phyloP scores from a whole-genome alignment of 2,329 filamentous ascomycete species.

The Neofusicoccum parvum region DNA sequence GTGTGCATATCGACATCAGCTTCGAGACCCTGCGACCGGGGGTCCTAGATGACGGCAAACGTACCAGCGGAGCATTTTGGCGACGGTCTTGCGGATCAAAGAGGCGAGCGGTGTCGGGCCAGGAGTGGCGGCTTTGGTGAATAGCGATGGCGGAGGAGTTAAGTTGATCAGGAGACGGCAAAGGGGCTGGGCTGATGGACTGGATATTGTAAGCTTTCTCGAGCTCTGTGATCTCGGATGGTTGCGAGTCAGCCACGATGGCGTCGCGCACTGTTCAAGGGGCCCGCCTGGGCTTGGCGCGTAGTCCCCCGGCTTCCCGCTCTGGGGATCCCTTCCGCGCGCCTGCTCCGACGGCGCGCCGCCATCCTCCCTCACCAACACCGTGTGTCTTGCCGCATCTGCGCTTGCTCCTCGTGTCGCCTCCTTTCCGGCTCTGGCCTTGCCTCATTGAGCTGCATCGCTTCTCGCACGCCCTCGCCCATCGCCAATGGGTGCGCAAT shows the following conservation, averaged over 20 bases:
- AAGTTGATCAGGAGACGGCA: neutral
- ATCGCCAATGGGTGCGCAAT: neutral
- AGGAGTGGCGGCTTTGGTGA: neutral
- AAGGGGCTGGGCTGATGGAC: neutral
- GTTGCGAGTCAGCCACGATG: constrained; percentile 3
- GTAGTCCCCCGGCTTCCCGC: neutral
- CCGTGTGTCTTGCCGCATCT: neutral
- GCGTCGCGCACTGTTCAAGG: constrained; percentile 18
- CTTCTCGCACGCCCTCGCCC: neutral
- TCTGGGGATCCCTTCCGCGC: constrained; percentile 7
- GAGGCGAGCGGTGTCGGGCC: neutral
- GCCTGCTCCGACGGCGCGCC: neutral
- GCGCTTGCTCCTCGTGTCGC: no score
- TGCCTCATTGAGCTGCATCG: neutral
- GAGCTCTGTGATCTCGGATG: constrained; percentile 14
- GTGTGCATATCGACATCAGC: constrained; percentile 18
- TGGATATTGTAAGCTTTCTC: constrained; percentile 11
- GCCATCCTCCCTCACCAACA: neutral
- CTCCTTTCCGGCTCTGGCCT: neutral
- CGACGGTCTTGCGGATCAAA: neutral
- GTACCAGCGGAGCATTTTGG: constrained; percentile 48
- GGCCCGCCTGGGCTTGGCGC: neutral
- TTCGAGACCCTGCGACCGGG: constrained; percentile 25
- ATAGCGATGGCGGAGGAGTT: neutral
- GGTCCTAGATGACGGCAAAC: constrained; percentile 25